Base-by-base conservation (phyloP, 2,329 filamentous ascomycete species). In the Raffaelea albimanens region DNA sequence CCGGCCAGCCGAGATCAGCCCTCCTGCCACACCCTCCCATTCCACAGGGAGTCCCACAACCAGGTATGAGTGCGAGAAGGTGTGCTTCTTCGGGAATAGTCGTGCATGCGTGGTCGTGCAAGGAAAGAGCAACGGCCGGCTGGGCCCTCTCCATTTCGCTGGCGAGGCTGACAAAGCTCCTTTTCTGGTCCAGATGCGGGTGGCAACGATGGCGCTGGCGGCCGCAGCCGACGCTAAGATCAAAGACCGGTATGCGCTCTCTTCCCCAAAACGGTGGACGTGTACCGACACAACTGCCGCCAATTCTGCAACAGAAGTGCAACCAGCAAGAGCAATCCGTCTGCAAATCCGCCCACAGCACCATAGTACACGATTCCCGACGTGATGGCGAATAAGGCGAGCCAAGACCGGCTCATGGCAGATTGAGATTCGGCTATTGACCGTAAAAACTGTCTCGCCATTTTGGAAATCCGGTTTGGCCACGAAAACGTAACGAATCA, bases 11-110 rank as follows among this genome's bases (percentile, higher is more conserved):
- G 81, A 82, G 31, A 86, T 58, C 52, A 83, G 67, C 10, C 72
- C 72, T 41, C 72, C 73, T n/a, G 68, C 63, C 39, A 65, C 66
- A 5, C 80, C 82, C 44, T 67, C 65, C 61, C 76, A 80, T n/a
- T 74, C 74, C 21, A 88, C 71, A 0, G 83, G 84, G 38, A 85
- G 69, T 1, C 84, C 83, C 22, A 81, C 78, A 41, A 82, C 69
- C 1, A 89, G 72, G 59, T 88, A 87, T 0, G 82, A 80, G 58
- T 87, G 87, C 1, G 68, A 68, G 57, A 90, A 89, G 0, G 72
- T 72, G 58, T 88, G 81, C 50, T 73, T 77, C 57, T 78, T 72
- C 0, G 85, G 85, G 49, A 83, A 80, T n/a, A 83, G 59, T 18
- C 84, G 71, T 4, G 74, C 67, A 59, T 89, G 85, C 2, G 73